A percentile compares a stretch with the other conserved stretches of the same genome.
Evolutionary conservation across 371 early-diverging fungal species (phyloP).

Genomic region (Modicella reniformis): DNA sequence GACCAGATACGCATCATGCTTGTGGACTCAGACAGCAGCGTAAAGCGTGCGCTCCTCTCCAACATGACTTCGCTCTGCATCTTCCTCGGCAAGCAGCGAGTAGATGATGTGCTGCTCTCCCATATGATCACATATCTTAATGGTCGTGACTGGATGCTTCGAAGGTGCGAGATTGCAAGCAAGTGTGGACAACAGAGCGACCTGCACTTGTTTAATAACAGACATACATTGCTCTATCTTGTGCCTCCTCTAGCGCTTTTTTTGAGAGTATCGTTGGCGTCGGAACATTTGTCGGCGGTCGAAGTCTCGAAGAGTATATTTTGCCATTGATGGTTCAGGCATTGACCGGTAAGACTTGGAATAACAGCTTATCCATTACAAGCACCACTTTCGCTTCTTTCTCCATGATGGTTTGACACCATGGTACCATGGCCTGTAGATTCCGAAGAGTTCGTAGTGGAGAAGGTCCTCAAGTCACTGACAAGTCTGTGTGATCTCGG

Average conservation of each 20-base stretch:
- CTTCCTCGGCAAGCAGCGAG: slow-evolving; percentile 85
- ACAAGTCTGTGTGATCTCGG: slow-evolving; percentile 85
- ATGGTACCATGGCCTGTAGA: slow-evolving; percentile 57
- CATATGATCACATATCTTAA: slow-evolving; percentile 96
- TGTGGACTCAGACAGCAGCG: slow-evolving; percentile 75
- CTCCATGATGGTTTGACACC: background rate
- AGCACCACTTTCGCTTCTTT: no score
- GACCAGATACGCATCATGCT: slow-evolving; percentile 76
- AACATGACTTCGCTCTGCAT: slow-evolving; percentile 84
- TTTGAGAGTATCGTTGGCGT: slow-evolving; percentile 91
- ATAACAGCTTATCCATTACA: no score
- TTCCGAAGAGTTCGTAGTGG: slow-evolving; percentile 89
- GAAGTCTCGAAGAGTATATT: slow-evolving; percentile 89
- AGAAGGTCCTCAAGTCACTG: slow-evolving; percentile 84
- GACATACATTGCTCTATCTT: background rate
- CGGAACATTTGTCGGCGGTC: slow-evolving; percentile 86
- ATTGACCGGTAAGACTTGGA: slow-evolving; percentile 72
- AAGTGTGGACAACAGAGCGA: background rate
- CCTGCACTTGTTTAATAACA: background rate
- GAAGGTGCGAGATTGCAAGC: slow-evolving; percentile 64
- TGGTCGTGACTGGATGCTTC: slow-evolving; percentile 90
- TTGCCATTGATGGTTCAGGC: slow-evolving; percentile 93
- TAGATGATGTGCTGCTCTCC: slow-evolving; percentile 84
- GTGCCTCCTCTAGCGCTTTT: slow-evolving; percentile 71
- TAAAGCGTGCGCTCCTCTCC: slow-evolving; percentile 80